Evolutionary conservation across 345 rosid species (phyloP), one percentile per base, ranked within the genome.

Genomic region (Syzygium aqueum): DNA sequence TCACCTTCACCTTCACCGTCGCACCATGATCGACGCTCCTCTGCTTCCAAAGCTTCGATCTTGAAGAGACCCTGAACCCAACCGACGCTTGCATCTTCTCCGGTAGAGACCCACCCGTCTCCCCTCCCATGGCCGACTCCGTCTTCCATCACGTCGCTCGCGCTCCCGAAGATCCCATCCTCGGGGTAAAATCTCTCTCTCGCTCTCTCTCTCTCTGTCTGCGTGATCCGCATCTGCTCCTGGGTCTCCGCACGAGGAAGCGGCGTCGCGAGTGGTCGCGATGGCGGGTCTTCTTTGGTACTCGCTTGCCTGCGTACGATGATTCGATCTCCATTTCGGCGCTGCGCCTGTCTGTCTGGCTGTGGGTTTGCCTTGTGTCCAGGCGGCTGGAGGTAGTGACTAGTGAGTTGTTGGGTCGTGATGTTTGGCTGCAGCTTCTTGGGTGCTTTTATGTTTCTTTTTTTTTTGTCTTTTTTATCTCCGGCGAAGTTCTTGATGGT

Each of bases 151-250:
- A 93, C 90, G 93, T 96, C 33, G 94, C 92, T 89, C 96, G 91
- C 86, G 99, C 93, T 87, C 99, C 99, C 25, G 99, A 95, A 89
- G 99, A 96, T 93, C 95, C 98, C 51, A 96, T 94, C 88, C 96
- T 96, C 85, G 99, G 97, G 91, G 97, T 96, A 92, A 25, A 14
- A 22, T 67, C 51, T 10, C 53, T 51, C 61, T 21, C 49, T 57
- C 33, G 0, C 27, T 33, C 37, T 33, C 37, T 3, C 30, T 28
- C 19, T 53, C 40, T 73, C 40, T 53, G 3, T 43, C 51, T 15
- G 43, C 19, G 53, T 4, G 85, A 52, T 77, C 46, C 54, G 27
- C 17, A 11, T 16, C 43, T 54, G 85, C 6, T 13, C 9, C 51
- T 22, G 10, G 46, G 17, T n/a, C 53, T 37, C 67, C 7, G 51